phyloP scores from a whole-genome alignment of 1,284 basidiomycete genomes.

The Tilletia horrida region DNA sequence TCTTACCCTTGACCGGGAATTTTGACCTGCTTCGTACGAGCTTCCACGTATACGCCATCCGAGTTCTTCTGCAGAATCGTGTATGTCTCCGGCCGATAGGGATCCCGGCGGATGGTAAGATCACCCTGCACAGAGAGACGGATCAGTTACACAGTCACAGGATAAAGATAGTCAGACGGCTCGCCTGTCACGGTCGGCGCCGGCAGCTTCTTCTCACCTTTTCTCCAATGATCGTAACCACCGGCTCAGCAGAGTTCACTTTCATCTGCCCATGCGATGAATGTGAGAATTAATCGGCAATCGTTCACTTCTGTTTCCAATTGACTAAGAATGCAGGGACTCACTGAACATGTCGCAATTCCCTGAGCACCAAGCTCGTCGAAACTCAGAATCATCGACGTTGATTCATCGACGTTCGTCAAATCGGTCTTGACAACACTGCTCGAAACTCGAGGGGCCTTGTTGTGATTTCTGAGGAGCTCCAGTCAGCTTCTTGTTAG shows the following conservation, averaged over 20 bases:
- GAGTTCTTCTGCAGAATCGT: conserved; percentile 36
- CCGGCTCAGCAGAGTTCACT: not conserved
- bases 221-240: not conserved
- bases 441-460: conserved; percentile 59
- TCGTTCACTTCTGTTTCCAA: too few relatives aligned
- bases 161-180: conserved; percentile 61
- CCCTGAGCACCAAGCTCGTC: conserved; percentile 53
- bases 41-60: conserved; percentile 30
- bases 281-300: too few relatives aligned
- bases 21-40: conserved; percentile 60
- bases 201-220: conserved; percentile 53
- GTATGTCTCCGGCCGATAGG: conserved; percentile 59
- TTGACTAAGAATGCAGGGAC: too few relatives aligned
- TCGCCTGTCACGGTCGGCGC: too few relatives aligned
- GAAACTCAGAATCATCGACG: conserved; percentile 74
- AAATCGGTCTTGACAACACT: conserved; percentile 69
- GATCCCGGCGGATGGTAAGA: conserved; percentile 65
- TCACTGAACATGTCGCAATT: conserved; percentile 22
- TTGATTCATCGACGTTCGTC: conserved; percentile 75
- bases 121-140: conserved; percentile 24
- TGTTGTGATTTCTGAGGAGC: conserved; percentile 59
- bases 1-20: conserved; percentile 59
- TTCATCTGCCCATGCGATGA: not conserved
- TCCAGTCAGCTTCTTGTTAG: not conserved
- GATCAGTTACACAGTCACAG: not conserved